Base-by-base conservation (phyloP, 148 eudicot genomes). In the Persicaria maculosa region DNA sequence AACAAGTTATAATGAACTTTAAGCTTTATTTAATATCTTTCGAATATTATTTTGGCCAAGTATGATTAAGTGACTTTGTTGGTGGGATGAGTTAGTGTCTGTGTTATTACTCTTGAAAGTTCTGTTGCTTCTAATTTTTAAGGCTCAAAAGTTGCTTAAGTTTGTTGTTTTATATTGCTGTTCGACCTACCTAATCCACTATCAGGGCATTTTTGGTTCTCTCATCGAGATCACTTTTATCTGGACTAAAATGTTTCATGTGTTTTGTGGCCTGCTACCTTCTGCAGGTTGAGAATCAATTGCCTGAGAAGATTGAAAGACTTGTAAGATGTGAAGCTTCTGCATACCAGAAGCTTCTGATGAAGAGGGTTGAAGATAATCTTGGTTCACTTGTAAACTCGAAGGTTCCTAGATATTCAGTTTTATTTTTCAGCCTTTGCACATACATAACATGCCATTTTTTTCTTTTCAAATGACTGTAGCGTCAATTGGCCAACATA, bases 301-400 rank as follows among this genome's bases (percentile, higher is more conserved):
- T 94, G 83, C 98, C 98, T 72, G 97, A 90, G 78, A 94, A 94
- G 87, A 94, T 94, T 79, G 98, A 94, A 82, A 90, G 98, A 78
- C 95, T 94, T 77, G 86, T 94, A 55, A 87, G 97, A 84, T 94
- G 98, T 73, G 98, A 94, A 81, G 98, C 98, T 70, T 94, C 98
- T 73, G 89, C 96, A 25, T 94, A 94, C 81, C 98, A 94, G 81
- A 94, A 91, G 79, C 94, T 91, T 74, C 81, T 93, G 85, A 93
- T 93, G 93, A 88, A 83, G 91, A 88, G 98, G 79, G 98, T 93
- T 50, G 98, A 93, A 70, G 98, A 93, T 16, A 93, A 91, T 81
- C 97, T 93, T 79, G 98, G 98, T 77, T 86, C 98, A 75, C 82
- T 93, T 81, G 98, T 94, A 72, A 74, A 85, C 80, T 77, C 95